These are phyloP conservation scores for Hypoxylon cercidicola DNA, from an alignment of 495 filamentous ascomycete species.

Conservation along the genomic window DNA sequence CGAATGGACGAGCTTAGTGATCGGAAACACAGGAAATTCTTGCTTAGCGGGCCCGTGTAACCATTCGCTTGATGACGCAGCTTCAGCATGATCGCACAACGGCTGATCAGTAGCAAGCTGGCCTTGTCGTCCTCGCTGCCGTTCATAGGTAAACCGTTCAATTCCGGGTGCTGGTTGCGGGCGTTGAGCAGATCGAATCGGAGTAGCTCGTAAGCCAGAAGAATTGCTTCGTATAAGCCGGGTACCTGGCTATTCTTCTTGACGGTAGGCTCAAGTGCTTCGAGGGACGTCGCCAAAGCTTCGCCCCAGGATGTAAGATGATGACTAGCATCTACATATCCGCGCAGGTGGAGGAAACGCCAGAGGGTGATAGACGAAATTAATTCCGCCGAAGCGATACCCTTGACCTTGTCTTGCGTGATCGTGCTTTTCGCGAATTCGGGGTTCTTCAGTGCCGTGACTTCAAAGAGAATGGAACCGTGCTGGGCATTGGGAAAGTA, in stretches of 20 bases:
- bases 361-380: conserved; percentile 81
- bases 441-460: conserved; percentile 68
- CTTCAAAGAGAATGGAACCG: conserved; percentile 65
- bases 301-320: conserved; percentile 85
- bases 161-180: conserved; percentile 61
- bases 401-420: conserved; percentile 53
- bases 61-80: conserved; percentile 85
- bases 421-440: conserved; percentile 76
- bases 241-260: conserved; percentile 66
- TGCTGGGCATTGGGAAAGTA: conserved; percentile 59
- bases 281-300: conserved; percentile 74
- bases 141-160: conserved; percentile 61
- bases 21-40: conserved; percentile 87
- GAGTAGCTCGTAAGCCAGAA: conserved; percentile 84
- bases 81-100: conserved; percentile 82
- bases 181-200: conserved; percentile 80
- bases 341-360: conserved; percentile 89
- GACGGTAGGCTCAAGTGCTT: conserved; percentile 67
- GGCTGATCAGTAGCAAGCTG: conserved; percentile 81
- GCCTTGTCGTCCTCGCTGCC: conserved; percentile 66
- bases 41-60: conserved; percentile 93
- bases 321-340: conserved; percentile 83
- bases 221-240: conserved; percentile 54
- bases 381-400: conserved; percentile 71
- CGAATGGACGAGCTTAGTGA: conserved; percentile 84